These are phyloP conservation scores for Populus alba DNA, from an alignment of 345 rosid genomes.

Conservation along the genomic window DNA sequence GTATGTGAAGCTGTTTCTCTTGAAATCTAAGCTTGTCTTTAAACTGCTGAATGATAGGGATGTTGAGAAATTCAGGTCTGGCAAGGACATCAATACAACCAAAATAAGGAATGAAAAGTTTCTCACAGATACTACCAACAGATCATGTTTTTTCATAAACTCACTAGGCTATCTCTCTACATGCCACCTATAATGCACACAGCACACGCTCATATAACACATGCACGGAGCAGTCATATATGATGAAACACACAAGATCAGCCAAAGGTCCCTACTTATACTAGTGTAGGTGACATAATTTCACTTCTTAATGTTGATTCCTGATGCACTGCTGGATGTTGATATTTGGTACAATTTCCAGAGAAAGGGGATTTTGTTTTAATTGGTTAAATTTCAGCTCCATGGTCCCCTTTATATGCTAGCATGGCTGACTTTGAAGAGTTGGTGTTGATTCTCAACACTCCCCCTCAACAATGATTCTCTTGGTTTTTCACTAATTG, in stretches of 20 bases:
- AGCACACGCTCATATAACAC: background rate
- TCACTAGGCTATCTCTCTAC: background rate
- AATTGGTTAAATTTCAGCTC: background rate
- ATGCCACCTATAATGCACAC: background rate
- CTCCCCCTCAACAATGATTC: background rate
- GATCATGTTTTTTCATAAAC: background rate
- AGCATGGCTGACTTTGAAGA: background rate
- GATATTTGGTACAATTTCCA: background rate
- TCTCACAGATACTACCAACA: background rate
- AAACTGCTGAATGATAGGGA: too few species aligned
- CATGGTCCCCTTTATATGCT: background rate
- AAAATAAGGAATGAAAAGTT: background rate
- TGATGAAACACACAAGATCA: background rate
- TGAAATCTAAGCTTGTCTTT: background rate
- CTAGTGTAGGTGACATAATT: background rate
- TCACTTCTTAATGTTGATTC: background rate
- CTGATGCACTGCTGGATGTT: background rate
- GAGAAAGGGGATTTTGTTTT: background rate
- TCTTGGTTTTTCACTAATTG: background rate
- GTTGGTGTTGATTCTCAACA: background rate
- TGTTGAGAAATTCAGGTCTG: background rate
- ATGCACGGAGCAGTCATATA: background rate
- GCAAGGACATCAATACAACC: background rate
- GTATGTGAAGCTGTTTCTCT: background rate
- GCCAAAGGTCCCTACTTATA: background rate